Base-by-base conservation (phyloP, 2,329 filamentous ascomycete genomes). In the Fusarium mexicanum region DNA sequence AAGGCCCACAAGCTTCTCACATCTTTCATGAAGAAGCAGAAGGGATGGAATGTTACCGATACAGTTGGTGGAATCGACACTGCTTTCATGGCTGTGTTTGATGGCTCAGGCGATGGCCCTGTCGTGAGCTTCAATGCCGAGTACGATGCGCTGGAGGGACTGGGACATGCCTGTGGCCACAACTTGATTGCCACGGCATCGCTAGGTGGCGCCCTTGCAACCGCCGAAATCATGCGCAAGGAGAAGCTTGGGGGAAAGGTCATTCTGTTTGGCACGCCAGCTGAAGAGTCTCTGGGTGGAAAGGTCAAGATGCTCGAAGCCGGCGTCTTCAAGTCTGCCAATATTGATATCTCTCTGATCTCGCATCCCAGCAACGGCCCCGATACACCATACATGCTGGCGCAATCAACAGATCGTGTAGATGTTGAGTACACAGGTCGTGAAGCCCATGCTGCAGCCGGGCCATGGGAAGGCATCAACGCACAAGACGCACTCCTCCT, bases 61-160 rank as follows among this genome's bases (percentile, higher is more conserved):
- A 82, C 82, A 1, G 83, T 84, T 0, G 85, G 84, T 33, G 81
- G 80, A 5, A 82, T 86, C 51, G 79, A 80, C 9, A 87, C 85
- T 6, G 85, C 85, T 11, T 86, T 86, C 65, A 80, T 83, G 44
- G 85, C 84, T 4, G 80, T 83, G 0, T 85, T 80, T 61, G 80
- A 84, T 29, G 84, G 81, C 37, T 81, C 80, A 6, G 79, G 75
- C 1, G 69, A 78, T 17, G 84, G 83, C 0, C 83, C 83, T 29
- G 79, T 82, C 0, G 83, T 86, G 16, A 83, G 82, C 20, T 86
- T 86, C 65, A 85, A 85, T 64, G 82, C 81, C 2, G 84, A 85
- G 47, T 82, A 82, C 17, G 80, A 77, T 17, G 75, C 75, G 11
- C 64, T 77, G 0, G 68, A 74, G 3, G 64, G 61, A 0, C 53